phyloP scores from a whole-genome alignment of 2,329 filamentous ascomycete genomes.

The Microdochium trichocladiopsis region DNA sequence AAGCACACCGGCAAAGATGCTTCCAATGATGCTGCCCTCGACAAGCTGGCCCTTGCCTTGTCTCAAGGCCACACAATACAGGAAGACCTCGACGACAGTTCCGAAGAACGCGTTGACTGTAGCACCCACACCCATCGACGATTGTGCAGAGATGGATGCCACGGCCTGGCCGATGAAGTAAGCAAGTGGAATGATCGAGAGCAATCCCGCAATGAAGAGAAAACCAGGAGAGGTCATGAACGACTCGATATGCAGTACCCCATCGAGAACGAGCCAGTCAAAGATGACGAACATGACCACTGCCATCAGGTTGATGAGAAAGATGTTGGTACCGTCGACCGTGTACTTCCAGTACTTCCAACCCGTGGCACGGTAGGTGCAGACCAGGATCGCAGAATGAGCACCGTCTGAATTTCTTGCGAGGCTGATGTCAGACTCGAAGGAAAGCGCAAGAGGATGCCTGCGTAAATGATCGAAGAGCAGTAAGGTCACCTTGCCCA shows the following conservation, averaged over 20 bases:
- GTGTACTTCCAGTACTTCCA: slow-evolving; percentile 99
- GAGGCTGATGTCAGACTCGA: slow-evolving; percentile 77
- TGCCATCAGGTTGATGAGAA: slow-evolving; percentile 92
- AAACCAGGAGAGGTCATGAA: slow-evolving; percentile 78
- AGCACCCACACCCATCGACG: slow-evolving; percentile 94
- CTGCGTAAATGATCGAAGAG: slow-evolving; percentile 86
- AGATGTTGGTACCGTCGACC: slow-evolving; percentile 96
- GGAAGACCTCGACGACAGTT: slow-evolving; percentile 92
- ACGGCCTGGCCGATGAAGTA: slow-evolving; percentile 99
- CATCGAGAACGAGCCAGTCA: slow-evolving; percentile 76
- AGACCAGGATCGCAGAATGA: slow-evolving; percentile 82
- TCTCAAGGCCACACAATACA: slow-evolving; percentile 89
- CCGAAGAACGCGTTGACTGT: slow-evolving; percentile 98
- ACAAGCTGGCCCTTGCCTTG: slow-evolving; percentile 91
- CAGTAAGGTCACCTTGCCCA: slow-evolving; percentile 91
- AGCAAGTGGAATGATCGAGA: slow-evolving; percentile 92
- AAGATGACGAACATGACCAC: slow-evolving; percentile 93
- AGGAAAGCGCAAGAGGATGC: slow-evolving; percentile 86
- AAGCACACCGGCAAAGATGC: slow-evolving; percentile 93
- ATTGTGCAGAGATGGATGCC: slow-evolving; percentile 96
- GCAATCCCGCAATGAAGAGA: slow-evolving; percentile 73
- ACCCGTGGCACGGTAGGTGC: slow-evolving; percentile 93
- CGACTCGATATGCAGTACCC: slow-evolving; percentile 60
- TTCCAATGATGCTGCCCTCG: slow-evolving; percentile 94
- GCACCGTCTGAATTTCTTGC: slow-evolving; percentile 64